Evolutionary conservation across 768 basidiomycete genomes (phyloP), one percentile per base, ranked within the genome.

Genomic region (Galerina sulciceps): DNA sequence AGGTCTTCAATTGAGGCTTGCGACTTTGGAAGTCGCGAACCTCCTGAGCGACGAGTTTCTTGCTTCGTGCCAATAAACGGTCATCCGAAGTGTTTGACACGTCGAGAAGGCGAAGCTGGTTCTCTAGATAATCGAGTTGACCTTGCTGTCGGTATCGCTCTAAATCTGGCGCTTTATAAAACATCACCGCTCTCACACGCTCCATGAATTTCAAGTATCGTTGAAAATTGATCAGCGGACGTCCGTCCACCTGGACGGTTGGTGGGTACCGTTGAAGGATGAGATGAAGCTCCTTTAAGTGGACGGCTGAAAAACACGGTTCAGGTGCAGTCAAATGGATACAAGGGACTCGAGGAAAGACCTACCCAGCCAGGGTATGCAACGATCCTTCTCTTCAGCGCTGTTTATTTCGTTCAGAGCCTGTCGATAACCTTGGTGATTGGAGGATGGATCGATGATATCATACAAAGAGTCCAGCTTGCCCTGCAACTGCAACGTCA

Each of bases 361-460:
- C 67, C 63, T 46, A 75, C 79, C 74, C 55, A 81, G 68, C 79
- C 78, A 81, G 4, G 80, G 80, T 38, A 81, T 67, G 55, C 75
- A 75, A 2, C 46, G 59, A 51, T 69, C 62, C 15, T 52, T 60
- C 47, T 71, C 60, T 36, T 68, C 57, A 6, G 67, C 49, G 26
- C 67, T 69, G 1, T 52, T 47, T 4, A 64, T 56, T 35, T 71
- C 65, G 43, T 67, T 60, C 26, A 81, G 63, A 10, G 70, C 72
- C 48, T 71, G 64, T 40, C 75, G 71, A 64, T 82, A 82, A 9
- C 70, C 68, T 35, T 66, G 61, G 63, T 80, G 74, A 58, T 78
- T 75, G 10, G 66, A 65, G 5, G 65, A 60, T 6, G 74, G 73
- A 52, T 76, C 64, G 17, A 78, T 62, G 38, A 81, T 60, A 22